A percentile compares a stretch with the other conserved stretches of the same genome.
Conservation (phyloP, 2,329 filamentous ascomycete genomes). For the Penicillium sp. region DNA sequence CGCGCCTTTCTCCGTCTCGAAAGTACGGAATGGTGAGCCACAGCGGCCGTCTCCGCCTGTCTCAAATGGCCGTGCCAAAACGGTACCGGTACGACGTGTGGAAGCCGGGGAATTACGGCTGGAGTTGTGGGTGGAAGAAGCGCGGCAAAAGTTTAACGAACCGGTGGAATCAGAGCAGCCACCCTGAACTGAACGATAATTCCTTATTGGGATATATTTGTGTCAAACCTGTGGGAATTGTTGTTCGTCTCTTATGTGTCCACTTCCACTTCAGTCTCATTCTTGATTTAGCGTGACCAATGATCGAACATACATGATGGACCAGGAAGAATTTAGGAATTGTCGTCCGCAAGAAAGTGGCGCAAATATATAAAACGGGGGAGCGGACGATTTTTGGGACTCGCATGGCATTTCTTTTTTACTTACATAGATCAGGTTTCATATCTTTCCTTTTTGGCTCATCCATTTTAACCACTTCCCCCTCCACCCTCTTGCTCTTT, state of each 20-base stretch:
- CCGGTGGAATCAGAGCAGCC: slow-evolving; percentile 43
- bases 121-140: slow-evolving; percentile 73
- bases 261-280: slow-evolving; percentile 32
- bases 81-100: slow-evolving; percentile 65
- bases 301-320: slow-evolving; percentile 47
- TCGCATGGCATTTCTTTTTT: slow-evolving; percentile 39
- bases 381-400: slow-evolving; percentile 42
- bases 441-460: slow-evolving; percentile 34
- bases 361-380: slow-evolving; percentile 45
- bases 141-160: slow-evolving; percentile 57
- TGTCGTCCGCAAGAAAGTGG: slow-evolving; percentile 39
- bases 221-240: slow-evolving; percentile 20
- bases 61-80: slow-evolving; percentile 57
- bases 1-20: slow-evolving; percentile 45
- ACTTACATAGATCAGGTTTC: slow-evolving; percentile 43
- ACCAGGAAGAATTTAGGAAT: slow-evolving; percentile 40
- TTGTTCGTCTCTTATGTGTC: slow-evolving; percentile 25
- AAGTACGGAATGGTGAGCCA: slow-evolving; percentile 40
- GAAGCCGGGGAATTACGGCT: slow-evolving; percentile 68
- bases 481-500: slow-evolving; percentile 14
- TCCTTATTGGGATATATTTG: slow-evolving; percentile 15
- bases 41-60: slow-evolving; percentile 37
- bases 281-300: slow-evolving; percentile 48
- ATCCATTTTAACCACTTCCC: slow-evolving; percentile 17
- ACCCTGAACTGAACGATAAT: slow-evolving; percentile 37